Conservation (phyloP, 163 green algal genomes). For the Smithsoniella earleae region DNA sequence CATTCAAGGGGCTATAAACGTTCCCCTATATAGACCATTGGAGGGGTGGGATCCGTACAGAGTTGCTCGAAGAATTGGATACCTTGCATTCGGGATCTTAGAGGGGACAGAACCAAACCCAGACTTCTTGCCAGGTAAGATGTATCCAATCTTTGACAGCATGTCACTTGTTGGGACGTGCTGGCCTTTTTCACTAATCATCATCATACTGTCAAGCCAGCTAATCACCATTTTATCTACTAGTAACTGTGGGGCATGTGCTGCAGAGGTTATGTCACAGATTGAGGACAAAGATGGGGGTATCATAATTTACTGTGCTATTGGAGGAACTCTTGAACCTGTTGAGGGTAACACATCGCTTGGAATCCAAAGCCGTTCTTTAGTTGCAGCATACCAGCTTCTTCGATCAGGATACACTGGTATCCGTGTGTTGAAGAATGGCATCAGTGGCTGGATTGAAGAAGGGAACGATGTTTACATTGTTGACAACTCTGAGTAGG, state of each 20-base stretch:
- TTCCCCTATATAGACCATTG: not conserved
- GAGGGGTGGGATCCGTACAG: conserved; percentile 25
- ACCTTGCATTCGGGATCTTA: conserved; percentile 49
- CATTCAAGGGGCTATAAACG: conserved; percentile 23
- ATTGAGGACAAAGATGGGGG: conserved; percentile 19
- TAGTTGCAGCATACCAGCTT: conserved; percentile 40
- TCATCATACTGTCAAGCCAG: not conserved
- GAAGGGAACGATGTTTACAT: conserved; percentile 14
- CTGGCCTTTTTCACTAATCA: not conserved
- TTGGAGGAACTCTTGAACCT: conserved; percentile 34
- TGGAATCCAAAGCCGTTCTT: conserved; percentile 34
- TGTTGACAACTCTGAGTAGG: not conserved
- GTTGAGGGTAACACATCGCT: conserved; percentile 31
- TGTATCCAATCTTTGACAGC: not conserved
- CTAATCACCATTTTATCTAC: not conserved
- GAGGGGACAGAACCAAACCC: conserved; percentile 55
- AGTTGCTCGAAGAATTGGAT: conserved; percentile 41
- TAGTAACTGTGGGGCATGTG: not conserved
- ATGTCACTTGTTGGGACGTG: not conserved
- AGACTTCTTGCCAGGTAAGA: conserved; percentile 38
- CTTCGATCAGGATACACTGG: conserved; percentile 33
- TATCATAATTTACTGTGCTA: conserved; percentile 35
- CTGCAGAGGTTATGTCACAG: conserved; percentile 30
- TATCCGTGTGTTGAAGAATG: conserved; percentile 38
- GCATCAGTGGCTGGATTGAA: conserved; percentile 31